phyloP scores from a whole-genome alignment of 139 green algal genomes.

The Mychonastes homosphaera region DNA sequence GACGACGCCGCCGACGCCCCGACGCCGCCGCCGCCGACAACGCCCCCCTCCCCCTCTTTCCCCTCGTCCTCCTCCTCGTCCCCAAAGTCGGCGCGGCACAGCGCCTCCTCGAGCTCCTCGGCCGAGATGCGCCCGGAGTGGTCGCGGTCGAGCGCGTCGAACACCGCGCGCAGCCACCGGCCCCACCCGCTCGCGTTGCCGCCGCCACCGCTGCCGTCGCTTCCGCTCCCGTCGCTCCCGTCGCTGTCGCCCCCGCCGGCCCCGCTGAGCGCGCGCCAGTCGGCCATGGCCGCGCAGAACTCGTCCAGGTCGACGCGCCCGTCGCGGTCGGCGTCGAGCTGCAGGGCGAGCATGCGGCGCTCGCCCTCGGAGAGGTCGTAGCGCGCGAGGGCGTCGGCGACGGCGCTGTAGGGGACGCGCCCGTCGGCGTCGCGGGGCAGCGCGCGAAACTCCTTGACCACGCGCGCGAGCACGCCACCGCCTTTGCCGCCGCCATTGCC shows the following conservation, averaged over 20 bases:
- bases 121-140: conserved; percentile 26
- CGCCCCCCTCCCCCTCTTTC: background rate
- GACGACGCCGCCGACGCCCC: background rate
- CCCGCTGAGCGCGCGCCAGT: conserved; percentile 49
- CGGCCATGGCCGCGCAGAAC: conserved; percentile 57
- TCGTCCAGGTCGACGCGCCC: conserved; percentile 44
- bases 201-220: too few species aligned
- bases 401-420: conserved; percentile 20
- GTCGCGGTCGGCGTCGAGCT: conserved; percentile 26
- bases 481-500: conserved; percentile 12
- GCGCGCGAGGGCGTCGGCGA: conserved; percentile 23
- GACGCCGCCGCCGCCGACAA: background rate
- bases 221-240: background rate
- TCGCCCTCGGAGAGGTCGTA: conserved; percentile 14
- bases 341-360: conserved; percentile 26
- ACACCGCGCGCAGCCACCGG: too few species aligned
- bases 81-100: too few species aligned
- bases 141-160: conserved; percentile 41
- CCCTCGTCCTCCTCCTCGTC: conserved; percentile 11
- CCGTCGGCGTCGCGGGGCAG: conserved; percentile 27
- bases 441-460: conserved; percentile 29
- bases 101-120: conserved; percentile 36
- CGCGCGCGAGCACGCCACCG: background rate
- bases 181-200: too few species aligned
- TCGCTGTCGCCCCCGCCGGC: conserved; percentile 31